Conservation (phyloP, 306 rosid genomes). For the Lathyrus tuberosus region DNA sequence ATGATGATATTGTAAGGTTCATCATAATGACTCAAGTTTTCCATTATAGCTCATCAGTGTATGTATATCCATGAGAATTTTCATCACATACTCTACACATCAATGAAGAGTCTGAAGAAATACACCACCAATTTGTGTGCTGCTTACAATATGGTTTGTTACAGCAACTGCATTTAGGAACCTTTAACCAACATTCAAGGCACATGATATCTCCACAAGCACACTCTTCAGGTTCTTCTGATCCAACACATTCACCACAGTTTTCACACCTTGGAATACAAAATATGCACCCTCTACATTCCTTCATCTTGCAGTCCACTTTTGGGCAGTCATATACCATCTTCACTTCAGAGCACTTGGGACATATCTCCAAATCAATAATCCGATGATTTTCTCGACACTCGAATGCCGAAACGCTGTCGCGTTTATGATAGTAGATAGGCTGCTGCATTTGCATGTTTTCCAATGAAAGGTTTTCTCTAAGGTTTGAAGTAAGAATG, state of each 20-base stretch:
- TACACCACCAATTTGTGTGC: conserved; percentile 48
- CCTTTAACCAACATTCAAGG: conserved; percentile 68
- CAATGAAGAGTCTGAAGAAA: conserved; percentile 46
- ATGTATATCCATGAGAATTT: conserved; percentile 39
- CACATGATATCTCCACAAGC: conserved; percentile 68
- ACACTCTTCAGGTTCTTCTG: conserved; percentile 55
- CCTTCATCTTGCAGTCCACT: conserved; percentile 51
- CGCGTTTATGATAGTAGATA: conserved; percentile 43
- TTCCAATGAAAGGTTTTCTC: conserved; percentile 34
- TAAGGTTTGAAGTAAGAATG: conserved; percentile 45
- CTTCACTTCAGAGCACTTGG: conserved; percentile 59
- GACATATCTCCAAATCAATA: conserved; percentile 71
- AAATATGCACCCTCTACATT: conserved; percentile 65
- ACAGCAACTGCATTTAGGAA: conserved; percentile 81
- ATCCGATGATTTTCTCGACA: conserved; percentile 23
- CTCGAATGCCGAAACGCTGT: conserved; percentile 18
- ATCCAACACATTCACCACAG: conserved; percentile 65
- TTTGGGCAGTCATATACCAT: conserved; percentile 70
- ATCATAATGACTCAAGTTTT: neutral
- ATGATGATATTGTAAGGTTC: neutral
- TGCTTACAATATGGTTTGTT: conserved; percentile 77
- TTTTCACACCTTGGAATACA: conserved; percentile 81
- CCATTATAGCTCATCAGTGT: conserved; percentile 41
- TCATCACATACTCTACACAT: conserved; percentile 62
- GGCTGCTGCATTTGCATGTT: conserved; percentile 42